Percentiles rank a stretch among this genome's conserved stretches.
phyloP scores from a whole-genome alignment of 768 basidiomycete species.

The Boletus sp. region DNA sequence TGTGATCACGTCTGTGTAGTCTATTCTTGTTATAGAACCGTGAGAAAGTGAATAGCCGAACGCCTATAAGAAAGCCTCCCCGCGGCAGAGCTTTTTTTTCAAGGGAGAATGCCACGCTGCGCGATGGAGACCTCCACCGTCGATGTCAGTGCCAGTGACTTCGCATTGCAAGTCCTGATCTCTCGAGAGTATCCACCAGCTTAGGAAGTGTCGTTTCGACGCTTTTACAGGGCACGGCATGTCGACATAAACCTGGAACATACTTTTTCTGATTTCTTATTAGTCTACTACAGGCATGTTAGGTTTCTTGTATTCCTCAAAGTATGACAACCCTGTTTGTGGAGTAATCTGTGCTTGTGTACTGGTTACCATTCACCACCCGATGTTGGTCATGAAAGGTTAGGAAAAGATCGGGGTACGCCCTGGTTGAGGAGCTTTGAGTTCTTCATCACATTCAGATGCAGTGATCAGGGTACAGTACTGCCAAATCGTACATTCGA shows the following conservation, averaged over 20 bases:
- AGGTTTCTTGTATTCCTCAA: background rate
- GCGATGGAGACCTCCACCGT: conserved; percentile 54
- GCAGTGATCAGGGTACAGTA: background rate
- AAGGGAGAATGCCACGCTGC: conserved; percentile 66
- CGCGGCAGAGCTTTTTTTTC: conserved; percentile 15
- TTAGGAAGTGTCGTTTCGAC: conserved; percentile 66
- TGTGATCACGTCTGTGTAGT: background rate
- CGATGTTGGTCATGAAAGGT: no score
- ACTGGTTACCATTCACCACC: background rate
- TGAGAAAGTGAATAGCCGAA: conserved; percentile 35
- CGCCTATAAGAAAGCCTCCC: conserved; percentile 25
- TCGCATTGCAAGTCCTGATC: conserved; percentile 46
- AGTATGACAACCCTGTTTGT: background rate
- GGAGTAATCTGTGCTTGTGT: background rate
- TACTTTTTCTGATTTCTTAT: conserved; percentile 9
- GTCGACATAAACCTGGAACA: conserved; percentile 61
- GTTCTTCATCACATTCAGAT: background rate
- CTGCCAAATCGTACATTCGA: background rate
- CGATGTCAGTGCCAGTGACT: conserved; percentile 67
- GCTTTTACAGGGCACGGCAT: conserved; percentile 53
- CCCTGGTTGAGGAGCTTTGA: no score
- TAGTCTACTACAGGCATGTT: background rate
- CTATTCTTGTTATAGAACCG: conserved; percentile 19
- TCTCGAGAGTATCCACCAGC: conserved; percentile 55
- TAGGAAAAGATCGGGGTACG: no score